Evolutionary conservation across 2,329 filamentous ascomycete genomes (phyloP), one percentile per base, ranked within the genome.

Genomic region (Cercospora nicotianae): DNA sequence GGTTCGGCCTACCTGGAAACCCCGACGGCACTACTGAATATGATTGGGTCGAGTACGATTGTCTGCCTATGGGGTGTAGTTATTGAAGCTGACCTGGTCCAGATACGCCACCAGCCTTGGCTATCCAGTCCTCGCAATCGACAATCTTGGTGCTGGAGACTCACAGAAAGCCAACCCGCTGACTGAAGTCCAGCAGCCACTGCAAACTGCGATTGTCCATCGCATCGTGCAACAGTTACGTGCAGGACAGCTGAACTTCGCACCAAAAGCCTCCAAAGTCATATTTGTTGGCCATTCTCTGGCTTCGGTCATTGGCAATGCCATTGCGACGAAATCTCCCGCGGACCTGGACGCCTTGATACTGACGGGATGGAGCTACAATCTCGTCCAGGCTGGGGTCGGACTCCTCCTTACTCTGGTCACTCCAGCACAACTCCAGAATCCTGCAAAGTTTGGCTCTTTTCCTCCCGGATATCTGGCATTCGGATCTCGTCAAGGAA

Each of bases 331-430:
- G 0, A 55, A 67, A 26, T 72, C 66, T 20, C 70, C 70, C 16
- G n/a, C 60, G n/a, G 70, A 72, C 58, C 69, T 72, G 30, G 68
- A 70, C 36, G 68, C 70, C 39, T 58, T 72, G 55, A 60, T 72
- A 16, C 63, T 72, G 12, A 72, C 70, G 7, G 70, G 70, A n/a
- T 72, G 67, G 39, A 61, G 63, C 6, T 64, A 70, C 31, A 65
- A 39, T 23, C 66, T 72, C 5, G 55, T 72, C 6, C 60, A 66
- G 39, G 70, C 66, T n/a, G 66, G 59, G 12, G 28, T 68, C 1
- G 68, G 68, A 9, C 62, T 72, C 7, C 66, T 70, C n/a, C 30
- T 68, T 6, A 68, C 66, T 5, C 30, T 70, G 3, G 45, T 70
- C 30, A 55, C 65, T 3, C 70, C 70, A 28, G 70, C 68, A 33